Base-by-base conservation (phyloP, 306 rosid genomes). In the Corylus americana region DNA sequence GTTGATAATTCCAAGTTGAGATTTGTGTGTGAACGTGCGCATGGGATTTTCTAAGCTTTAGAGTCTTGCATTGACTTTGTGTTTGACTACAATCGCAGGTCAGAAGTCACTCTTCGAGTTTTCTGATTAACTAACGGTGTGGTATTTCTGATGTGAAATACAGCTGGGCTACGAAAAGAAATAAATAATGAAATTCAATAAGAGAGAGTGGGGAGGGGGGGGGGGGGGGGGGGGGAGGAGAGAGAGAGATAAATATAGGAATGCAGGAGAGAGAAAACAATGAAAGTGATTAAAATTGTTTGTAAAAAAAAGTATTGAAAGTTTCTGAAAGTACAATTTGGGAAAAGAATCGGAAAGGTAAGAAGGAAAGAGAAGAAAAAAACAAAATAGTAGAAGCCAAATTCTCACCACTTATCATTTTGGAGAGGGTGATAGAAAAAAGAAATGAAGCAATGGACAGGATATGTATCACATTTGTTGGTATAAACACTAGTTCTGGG, bases 11-110 rank as follows among this genome's bases (percentile, higher is more conserved):
- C 66, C n/a, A 25, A 59, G 66, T 77, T 74, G 75, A 68, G 44
- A 73, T 79, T 31, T 61, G 48, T 39, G 71, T 76, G 55, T 35
- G 75, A 69, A 54, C 59, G 48, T 57, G 47, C 57, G 62, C 57
- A 20, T 83, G 63, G 57, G 73, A 75, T 78, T 78, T 64, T 78
- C 83, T n/a, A 37, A 76, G 81, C 73, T 74, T 62, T 57, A 54
- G 69, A 71, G 51, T 58, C 70, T 62, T 82, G 74, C 85, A 84
- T 87, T 83, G 83, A 83, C 80, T 57, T 79, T 37, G 77, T 83
- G 80, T 85, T 83, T 85, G 82, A 80, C 86, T 78, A 77, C 69
- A 79, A 82, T 84, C 77, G 79, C 90, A 82, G 88, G 89, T 78
- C 72, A 76, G 66, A 79, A 76, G 85, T 81, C 83, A 82, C 69